phyloP scores from a whole-genome alignment of 1,284 basidiomycete genomes.

The Neonothopanus nambi region DNA sequence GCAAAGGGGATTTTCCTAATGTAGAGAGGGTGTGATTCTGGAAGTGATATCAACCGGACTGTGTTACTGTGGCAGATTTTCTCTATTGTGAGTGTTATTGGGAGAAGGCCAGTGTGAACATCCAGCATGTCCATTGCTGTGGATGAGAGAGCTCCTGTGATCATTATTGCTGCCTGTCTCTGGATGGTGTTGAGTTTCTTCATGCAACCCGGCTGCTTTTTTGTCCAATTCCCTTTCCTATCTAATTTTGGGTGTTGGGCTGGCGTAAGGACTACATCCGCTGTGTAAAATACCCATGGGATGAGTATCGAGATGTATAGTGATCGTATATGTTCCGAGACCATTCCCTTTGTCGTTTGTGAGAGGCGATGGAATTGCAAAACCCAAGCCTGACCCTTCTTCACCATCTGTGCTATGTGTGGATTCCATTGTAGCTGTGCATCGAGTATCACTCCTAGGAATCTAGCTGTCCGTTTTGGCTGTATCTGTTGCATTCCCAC shows the following conservation, averaged over 20 bases:
- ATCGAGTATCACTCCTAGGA: not conserved
- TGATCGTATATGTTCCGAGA: slow-evolving; percentile 18
- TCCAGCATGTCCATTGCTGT: slow-evolving; percentile 6
- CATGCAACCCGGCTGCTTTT: too few species aligned
- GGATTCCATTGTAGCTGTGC: not conserved
- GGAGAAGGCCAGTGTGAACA: slow-evolving; percentile 2
- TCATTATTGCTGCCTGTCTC: not conserved
- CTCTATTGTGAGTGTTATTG: not conserved
- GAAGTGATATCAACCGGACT: not conserved
- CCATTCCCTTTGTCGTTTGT: slow-evolving; percentile 20
- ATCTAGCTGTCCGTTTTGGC: not conserved
- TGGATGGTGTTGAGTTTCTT: not conserved
- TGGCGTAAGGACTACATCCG: slow-evolving; percentile 18
- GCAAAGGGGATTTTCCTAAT: too few species aligned
- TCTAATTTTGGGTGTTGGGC: too few species aligned
- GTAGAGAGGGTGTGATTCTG: not conserved
- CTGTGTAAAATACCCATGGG: slow-evolving; percentile 23
- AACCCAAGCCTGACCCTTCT: slow-evolving; percentile 25
- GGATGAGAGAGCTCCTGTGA: not conserved
- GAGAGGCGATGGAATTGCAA: slow-evolving; percentile 20
- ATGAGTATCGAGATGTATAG: slow-evolving; percentile 20
- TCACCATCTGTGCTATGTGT: not conserved
- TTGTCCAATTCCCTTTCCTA: too few species aligned
- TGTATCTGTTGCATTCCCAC: not conserved
- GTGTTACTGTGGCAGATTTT: not conserved